Base-by-base conservation (phyloP, 371 early-diverging fungal species). In the Blastocladiella emersonii region DNA sequence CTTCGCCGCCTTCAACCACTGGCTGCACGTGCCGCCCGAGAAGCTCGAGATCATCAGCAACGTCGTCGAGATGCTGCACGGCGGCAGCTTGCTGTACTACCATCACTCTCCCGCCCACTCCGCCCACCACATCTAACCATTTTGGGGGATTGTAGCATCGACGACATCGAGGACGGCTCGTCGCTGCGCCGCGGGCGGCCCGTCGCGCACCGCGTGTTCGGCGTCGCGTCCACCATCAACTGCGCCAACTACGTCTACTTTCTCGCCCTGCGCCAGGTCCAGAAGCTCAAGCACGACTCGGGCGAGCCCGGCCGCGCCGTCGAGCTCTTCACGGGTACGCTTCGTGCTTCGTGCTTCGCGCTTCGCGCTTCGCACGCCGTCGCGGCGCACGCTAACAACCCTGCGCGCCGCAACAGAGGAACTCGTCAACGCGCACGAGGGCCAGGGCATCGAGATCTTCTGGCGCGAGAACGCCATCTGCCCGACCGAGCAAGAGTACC, bases 201-300 rank as follows among this genome's bases (percentile, higher is more conserved):
- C 61, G 96, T 91, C 30, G 92, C 98, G 1, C 96, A 98, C 76
- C 87, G 89, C 65, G 88, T 96, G 37, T 98, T 83, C 75, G 97
- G 98, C 7, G 73, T 87, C 5, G 86, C 96, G 19, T 74, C 84
- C 66, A 89, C 94, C 21, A 96, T 98, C 67, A 96, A 95, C 66
- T 88, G 88, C 48, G 97, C 94, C 32, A 95, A 95, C 67, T 95
- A 90, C 65, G 91, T 93, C 41, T 95, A 94, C 71, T 95, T 95
- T 69, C 71, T 92, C 35, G 95, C 96, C 0, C 72, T 95, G 21
- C 73, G 86, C 39, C 88, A 95, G 63, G 70, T 92, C 12, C 45
- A 73, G 67, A 78, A 77, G 64, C 72, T 98, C 57, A 71, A 82
- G 21, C 81, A 84, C 19, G 80, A 89, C 0, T 64, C 13, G 2